Conservation (phyloP, 106 monocot species). For the Platanthera guangdongensis region DNA sequence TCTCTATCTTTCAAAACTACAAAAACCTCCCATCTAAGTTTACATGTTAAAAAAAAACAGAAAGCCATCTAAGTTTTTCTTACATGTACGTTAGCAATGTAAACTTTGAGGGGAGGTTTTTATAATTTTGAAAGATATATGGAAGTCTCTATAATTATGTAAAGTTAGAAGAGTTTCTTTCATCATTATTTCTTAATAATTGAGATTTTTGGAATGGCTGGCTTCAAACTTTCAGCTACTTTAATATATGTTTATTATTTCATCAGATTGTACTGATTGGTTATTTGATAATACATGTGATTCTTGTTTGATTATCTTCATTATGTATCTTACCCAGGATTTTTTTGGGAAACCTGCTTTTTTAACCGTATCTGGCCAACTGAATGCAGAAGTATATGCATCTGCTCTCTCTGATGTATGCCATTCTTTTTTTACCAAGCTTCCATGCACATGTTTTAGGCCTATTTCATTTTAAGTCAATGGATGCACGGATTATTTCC, state of each 20-base stretch:
- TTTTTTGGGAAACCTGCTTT: conserved; percentile 99
- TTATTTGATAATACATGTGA: not conserved
- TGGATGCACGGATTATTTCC: not conserved
- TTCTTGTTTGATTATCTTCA: not conserved
- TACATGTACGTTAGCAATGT: too few relatives aligned
- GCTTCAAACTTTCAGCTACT: not conserved
- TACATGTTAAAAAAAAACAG: too few relatives aligned
- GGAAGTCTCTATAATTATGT: too few relatives aligned
- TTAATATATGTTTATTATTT: not conserved
- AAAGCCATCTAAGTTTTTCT: too few relatives aligned
- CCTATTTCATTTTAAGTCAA: not conserved
- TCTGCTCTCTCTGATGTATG: conserved; percentile 90
- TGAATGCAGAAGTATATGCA: conserved; percentile 97
- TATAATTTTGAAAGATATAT: too few relatives aligned
- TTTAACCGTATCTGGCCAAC: conserved; percentile 94
- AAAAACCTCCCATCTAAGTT: too few relatives aligned
- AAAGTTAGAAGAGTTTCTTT: too few relatives aligned
- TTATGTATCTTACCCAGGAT: conserved; percentile 38
- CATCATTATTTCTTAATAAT: too few relatives aligned
- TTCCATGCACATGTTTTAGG: not conserved
- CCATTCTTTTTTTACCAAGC: not conserved
- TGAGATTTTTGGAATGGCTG: not conserved
- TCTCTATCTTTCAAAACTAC: too few relatives aligned
- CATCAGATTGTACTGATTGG: not conserved
- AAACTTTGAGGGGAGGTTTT: too few relatives aligned